A percentile compares a stretch with the other conserved stretches of the same genome.
phyloP scores from a whole-genome alignment of 2,329 filamentous ascomycete species.

The Cladosporium phlei region DNA sequence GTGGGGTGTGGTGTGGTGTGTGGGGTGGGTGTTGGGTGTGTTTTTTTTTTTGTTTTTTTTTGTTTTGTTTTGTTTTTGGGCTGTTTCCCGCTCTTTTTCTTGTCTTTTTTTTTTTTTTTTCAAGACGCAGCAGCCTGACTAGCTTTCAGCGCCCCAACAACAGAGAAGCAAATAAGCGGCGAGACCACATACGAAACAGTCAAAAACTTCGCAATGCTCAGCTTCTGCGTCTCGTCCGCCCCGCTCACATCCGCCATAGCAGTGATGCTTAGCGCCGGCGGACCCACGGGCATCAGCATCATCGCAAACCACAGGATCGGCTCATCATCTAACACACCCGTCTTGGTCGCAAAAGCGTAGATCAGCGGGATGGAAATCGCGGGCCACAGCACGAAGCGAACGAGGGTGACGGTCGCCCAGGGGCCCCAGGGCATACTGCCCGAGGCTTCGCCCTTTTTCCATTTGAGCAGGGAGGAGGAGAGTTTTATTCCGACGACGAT shows the following conservation, averaged over 20 bases:
- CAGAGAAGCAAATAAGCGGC: conserved; percentile 41
- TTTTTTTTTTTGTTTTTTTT: too few relatives aligned
- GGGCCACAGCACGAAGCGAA: conserved; percentile 61
- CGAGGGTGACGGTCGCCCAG: conserved; percentile 48
- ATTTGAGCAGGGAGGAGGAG: conserved; percentile 48
- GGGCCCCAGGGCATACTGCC: conserved; percentile 46
- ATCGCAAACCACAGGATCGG: conserved; percentile 63
- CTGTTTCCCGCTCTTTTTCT: too few relatives aligned
- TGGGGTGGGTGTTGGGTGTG: too few relatives aligned
- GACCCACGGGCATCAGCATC: conserved; percentile 57
- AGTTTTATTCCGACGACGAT: conserved; percentile 64
- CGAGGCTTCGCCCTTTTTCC: conserved; percentile 41
- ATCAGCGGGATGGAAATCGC: conserved; percentile 46
- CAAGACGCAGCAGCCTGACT: conserved; percentile 28
- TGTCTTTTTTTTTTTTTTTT: too few relatives aligned
- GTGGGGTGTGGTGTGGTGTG: too few relatives aligned
- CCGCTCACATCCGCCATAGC: conserved; percentile 49
- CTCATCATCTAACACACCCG: conserved; percentile 49
- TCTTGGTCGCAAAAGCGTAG: conserved; percentile 51
- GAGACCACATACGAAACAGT: conserved; percentile 43
- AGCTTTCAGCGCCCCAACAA: conserved; percentile 41
- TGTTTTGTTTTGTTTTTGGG: too few relatives aligned
- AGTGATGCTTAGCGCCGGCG: conserved; percentile 51
- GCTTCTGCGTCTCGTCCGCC: conserved; percentile 45
- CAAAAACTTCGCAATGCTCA: conserved; percentile 51